Base-by-base conservation (phyloP, 73 alveolate species). In the Tetrahymena malaccensis region DNA sequence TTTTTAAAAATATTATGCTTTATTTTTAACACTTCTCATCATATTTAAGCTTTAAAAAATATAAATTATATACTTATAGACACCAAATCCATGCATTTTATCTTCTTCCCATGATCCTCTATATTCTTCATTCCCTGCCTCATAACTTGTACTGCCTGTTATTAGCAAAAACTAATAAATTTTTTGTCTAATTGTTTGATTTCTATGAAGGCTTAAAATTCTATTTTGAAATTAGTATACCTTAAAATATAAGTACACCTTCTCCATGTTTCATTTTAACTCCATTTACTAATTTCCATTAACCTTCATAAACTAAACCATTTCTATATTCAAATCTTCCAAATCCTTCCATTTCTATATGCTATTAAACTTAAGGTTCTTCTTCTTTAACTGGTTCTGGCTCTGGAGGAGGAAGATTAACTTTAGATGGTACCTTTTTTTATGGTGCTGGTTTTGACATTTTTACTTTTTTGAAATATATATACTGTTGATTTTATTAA, bases 31-130 rank as follows among this genome's bases (percentile, higher is more conserved):
- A 56, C 33, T 56, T 0, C 0, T 5, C 33, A 4, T 27, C 0
- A 70, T 70, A 10, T 1, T 25, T 25, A 70, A 70, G 22, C 37
- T 70, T 70, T 27, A 70, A 19, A 70, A 70, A 27, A 31, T n/a
- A 70, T 70, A 70, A 70, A 70, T n/a, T 12, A 31, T 25, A 6
- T 70, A 70, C 89, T 70, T 22, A 85, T 95, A 95, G n/a, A 95
- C 70, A 35, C 97, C 97, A 50, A 95, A 85, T 56, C 99, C 99
- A 93, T 98, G 99, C 99, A 98, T 98, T 85, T 95, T 95, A 96
- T 97, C 99, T 43, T 99, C 97, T 35, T 94, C 97, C 98, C 99
- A 97, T 85, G 97, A 98, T 43, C 99, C 99, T 93, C 97, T 98
- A 96, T 98, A 99, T 96, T 97, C 98, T 96, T 98, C 99, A 33